Evolutionary conservation across 805 yeast species (phyloP), one percentile per base, ranked within the genome.

Genomic region (Gaillardinia entomophila): DNA sequence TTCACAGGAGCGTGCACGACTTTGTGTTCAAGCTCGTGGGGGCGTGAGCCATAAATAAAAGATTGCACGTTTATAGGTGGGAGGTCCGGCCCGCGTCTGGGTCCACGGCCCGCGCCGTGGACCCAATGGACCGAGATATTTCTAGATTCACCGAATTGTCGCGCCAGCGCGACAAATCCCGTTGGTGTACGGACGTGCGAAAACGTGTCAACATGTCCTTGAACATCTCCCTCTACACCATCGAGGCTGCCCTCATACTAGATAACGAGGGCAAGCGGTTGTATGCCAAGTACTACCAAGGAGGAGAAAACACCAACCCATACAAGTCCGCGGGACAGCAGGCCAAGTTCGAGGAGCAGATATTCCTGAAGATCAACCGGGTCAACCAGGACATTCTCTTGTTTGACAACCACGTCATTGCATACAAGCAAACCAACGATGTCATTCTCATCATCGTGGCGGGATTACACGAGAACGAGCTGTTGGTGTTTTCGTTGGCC

Each of bases 371-470:
- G 59, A 80, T 95, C n/a, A 74, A 74, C 57, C 85, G 87, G 49
- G 79, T 79, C 42, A 78, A 82, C 51, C 75, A 82, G 32, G 97
- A 89, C 49, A 77, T 92, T 34, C 61, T 87, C 40, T 67, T 92
- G 28, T 82, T 77, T 51, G 95, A 88, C 49, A 77, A 77, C 53
- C 82, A 80, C 43, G 67, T 87, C 39, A 79, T 89, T 25, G 81
- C 87, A n/a, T 92, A 88, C 63, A 88, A 85, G 58, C 94, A 88
- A 57, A 66, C 75, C 38, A 71, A 85, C 33, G 97, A 92, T 54
- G 72, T 82, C 27, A 59, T 82, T 16, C 56, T 92, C 34, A 77
- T 82, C 45, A 53, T 89, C 30, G 74, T 87, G 33, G 90, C 90
- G 24, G 74, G 75, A 20, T 55, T 82, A 35, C 80, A 82, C 40